Base-by-base conservation (phyloP, 129 eudicot genomes). In the Rutidosis leptorrhynchoides region DNA sequence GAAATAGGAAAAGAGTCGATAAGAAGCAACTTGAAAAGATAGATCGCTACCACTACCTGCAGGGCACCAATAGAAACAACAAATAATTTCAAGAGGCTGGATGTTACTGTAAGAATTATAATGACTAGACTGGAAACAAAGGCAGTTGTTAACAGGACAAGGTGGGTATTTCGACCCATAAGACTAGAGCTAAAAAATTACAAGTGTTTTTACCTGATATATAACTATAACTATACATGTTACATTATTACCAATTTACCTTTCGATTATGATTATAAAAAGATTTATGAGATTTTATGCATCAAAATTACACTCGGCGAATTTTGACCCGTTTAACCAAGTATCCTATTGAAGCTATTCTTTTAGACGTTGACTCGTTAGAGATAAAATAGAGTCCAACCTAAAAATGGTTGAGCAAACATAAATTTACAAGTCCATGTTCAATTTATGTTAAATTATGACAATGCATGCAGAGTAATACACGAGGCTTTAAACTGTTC, bases 21-120 rank as follows among this genome's bases (percentile, higher is more conserved):
- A 45, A 79, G 35, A 33, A 85, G 76, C 79, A 80, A 58, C 83
- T 85, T 87, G 71, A 80, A 64, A 65, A 81, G 53, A 74, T 76
- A 81, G 27, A 91, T 74, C 30, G 68, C 60, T 64, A 74, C 70
- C 40, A 82, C 80, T 6, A 79, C 94, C 98, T 91, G 89, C 51
- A 66, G 17, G 4, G 46, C 5, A 5, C n/a, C 11, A 11, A 10
- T 6, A 42, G 53, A 15, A 19, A 67, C 14, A 14, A 48, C 2
- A 7, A 27, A 43, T 3, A 1, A 17, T 70, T 27, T 17, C 45
- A 43, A 27, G 42, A 58, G 43, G 54, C 43, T 24, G 45, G 65
- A 2, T 51, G 26, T 4, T 54, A 54, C 6, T 26, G 1, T 48
- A 48, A 17, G 3, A 33, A 32, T 17, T 3, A 14, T 22, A 60